These are phyloP conservation scores for Coprinopsis marcescibilis DNA, from an alignment of 768 basidiomycete species.

Conservation along the genomic window DNA sequence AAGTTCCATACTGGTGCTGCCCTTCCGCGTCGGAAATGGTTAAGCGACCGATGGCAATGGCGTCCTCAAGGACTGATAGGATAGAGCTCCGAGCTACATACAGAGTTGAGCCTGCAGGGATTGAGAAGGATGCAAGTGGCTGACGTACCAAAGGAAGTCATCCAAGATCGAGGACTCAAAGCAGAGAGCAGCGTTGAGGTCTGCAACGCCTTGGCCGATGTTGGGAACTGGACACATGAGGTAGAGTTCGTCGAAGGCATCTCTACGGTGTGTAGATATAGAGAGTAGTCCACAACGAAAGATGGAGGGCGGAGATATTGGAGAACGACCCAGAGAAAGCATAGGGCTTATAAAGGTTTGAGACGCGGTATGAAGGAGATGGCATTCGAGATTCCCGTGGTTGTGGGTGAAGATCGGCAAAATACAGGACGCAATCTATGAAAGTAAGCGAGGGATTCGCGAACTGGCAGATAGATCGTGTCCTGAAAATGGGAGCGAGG, in stretches of 20 bases:
- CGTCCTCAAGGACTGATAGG: slow-evolving; percentile 50
- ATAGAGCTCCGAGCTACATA: slow-evolving; percentile 53
- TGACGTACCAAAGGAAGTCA: slow-evolving; percentile 41
- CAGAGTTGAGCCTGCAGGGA: slow-evolving; percentile 9
- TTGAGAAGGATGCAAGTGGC: slow-evolving; percentile 3
- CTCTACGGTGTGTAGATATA: slow-evolving; percentile 13
- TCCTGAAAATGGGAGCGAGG: slow-evolving; percentile 13
- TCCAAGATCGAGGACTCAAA: slow-evolving; percentile 44
- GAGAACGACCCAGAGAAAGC: slow-evolving; percentile 1
- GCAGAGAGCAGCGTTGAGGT: slow-evolving; percentile 39
- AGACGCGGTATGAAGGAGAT: slow-evolving; percentile 22
- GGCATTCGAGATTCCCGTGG: slow-evolving; percentile 30
- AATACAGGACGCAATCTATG: slow-evolving; percentile 11
- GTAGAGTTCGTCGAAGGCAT: neutral
- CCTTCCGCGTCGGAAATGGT: slow-evolving; percentile 60
- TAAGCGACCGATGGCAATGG: slow-evolving; percentile 53
- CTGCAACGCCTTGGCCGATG: slow-evolving; percentile 38
- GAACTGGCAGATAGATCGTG: slow-evolving; percentile 16
- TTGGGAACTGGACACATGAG: slow-evolving; percentile 37
- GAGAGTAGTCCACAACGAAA: slow-evolving; percentile 25
- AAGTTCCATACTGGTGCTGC: slow-evolving; percentile 51
- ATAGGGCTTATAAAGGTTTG: slow-evolving; percentile 29
- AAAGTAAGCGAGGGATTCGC: slow-evolving; percentile 20
- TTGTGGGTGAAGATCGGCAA: slow-evolving; percentile 39
- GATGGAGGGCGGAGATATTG: slow-evolving; percentile 12